phyloP scores from a whole-genome alignment of 176 grass and related monocot genomes.

The Oryza punctata region DNA sequence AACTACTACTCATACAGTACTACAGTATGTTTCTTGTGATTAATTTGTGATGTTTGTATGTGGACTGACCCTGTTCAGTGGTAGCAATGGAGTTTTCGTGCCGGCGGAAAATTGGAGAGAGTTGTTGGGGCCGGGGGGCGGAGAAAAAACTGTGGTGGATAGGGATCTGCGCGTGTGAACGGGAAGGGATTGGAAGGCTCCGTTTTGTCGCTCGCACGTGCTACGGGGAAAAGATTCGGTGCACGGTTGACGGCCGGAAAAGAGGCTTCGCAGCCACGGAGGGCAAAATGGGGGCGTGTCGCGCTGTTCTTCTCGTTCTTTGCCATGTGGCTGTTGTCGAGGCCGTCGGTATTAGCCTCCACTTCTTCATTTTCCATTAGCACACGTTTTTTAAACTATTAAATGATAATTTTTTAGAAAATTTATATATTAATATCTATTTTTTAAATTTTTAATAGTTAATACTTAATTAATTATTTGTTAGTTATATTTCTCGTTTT shows the following conservation, averaged over 20 bases:
- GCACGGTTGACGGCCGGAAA: neutral
- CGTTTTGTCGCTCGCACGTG: slow-evolving; percentile 9
- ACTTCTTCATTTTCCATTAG: too few species aligned
- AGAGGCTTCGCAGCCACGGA: neutral
- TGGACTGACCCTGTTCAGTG: neutral
- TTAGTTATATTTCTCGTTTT: too few species aligned
- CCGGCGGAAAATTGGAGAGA: neutral
- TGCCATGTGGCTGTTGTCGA: too few species aligned
- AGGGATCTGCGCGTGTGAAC: neutral
- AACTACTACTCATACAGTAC: neutral
- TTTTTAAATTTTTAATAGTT: too few species aligned
- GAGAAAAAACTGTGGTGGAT: too few species aligned
- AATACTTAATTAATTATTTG: too few species aligned
- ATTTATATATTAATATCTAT: too few species aligned
- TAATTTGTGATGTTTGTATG: neutral
- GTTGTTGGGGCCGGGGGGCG: neutral
- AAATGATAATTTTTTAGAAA: too few species aligned
- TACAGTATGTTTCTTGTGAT: neutral
- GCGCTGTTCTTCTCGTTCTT: neutral
- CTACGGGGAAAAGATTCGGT: neutral
- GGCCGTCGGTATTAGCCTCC: too few species aligned
- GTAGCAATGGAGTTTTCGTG: neutral
- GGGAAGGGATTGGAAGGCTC: neutral
- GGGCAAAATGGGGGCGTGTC: too few species aligned
- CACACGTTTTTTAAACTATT: too few species aligned